Percentiles rank a stretch among this genome's conserved stretches.
These are phyloP conservation scores for Penicillium malachiteum DNA, from an alignment of 495 filamentous ascomycete genomes.

Conservation along the genomic window DNA sequence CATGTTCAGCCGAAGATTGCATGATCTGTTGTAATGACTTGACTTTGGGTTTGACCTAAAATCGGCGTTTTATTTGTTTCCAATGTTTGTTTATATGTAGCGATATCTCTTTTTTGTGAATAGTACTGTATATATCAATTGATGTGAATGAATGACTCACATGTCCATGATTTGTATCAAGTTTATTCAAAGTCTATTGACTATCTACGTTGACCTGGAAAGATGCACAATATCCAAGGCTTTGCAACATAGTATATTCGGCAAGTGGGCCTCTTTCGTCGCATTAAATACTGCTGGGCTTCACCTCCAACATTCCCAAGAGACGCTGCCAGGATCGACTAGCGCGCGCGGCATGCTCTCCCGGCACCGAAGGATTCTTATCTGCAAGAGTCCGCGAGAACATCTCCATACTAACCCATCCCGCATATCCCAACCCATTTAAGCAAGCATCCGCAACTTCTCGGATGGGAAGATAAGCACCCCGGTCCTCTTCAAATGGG, in stretches of 20 bases:
- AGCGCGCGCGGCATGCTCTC: conserved; percentile 62
- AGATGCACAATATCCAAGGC: too few species aligned
- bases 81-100: not conserved
- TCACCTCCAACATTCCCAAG: conserved; percentile 11
- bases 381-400: conserved; percentile 63
- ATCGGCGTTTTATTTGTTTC: not conserved
- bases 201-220: too few species aligned
- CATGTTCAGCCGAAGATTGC: conserved; percentile 22
- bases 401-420: conserved; percentile 73
- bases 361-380: conserved; percentile 50
- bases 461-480: conserved; percentile 61
- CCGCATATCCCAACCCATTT: conserved; percentile 60
- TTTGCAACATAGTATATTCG: not conserved
- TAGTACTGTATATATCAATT: too few species aligned
- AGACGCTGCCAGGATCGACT: conserved; percentile 54
- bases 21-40: conserved; percentile 5
- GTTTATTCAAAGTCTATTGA: too few species aligned
- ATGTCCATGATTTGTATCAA: too few species aligned
- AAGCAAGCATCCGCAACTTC: conserved; percentile 55
- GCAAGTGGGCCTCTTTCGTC: not conserved
- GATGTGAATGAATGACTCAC: too few species aligned
- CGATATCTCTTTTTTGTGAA: too few species aligned
- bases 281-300: not conserved
- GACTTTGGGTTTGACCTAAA: not conserved
- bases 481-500: conserved; percentile 61